Evolutionary conservation across 2,329 filamentous ascomycete genomes (phyloP), one percentile per base, ranked within the genome.

Genomic region (Sclerotiophoma versabilis): DNA sequence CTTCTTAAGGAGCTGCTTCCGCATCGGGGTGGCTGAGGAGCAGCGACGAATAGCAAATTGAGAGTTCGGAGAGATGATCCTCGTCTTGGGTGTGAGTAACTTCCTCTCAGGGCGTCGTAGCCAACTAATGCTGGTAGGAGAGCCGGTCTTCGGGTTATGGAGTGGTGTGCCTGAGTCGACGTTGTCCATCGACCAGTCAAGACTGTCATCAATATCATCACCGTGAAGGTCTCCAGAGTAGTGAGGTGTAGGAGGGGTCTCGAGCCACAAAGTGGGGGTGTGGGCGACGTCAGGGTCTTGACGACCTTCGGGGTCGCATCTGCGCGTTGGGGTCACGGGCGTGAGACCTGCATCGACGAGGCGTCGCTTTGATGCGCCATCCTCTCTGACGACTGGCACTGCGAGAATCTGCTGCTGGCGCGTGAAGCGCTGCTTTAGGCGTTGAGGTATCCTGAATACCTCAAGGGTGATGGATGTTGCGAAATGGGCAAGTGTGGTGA

Each of bases 311-410:
- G 39, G 3, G 19, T 17, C 25, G 30, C n/a, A 15, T 29, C 15
- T 17, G 47, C 49, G 58, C 17, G 56, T 62, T 1, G 58, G 59
- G 17, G 62, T 56, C n/a, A 36, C 20, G 9, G 52, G 57, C 29
- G 30, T 50, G n/a, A 54, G 43, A 9, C 66, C 66, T 6, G 59
- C 63, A 30, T 71, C 67, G 26, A 73, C 27, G 23, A 73, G 59
- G 37, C 70, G 68, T 59, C 65, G 68, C 63, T 73, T 73, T 34
- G 56, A 61, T 20, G 67, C 60, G 27, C 66, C 68, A 25, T 67
- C 59, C 6, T 49, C 45, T 44, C 60, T 58, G 17, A 57, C 17
- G 22, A 70, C 33, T 1, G 65, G 59, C 6, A 67, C 54, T 11
- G 63, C 65, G 29, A 54, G 44, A 33, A 72, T 65, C 23, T 45